Percentiles rank a stretch among this genome's conserved stretches.
Conservation (phyloP, 2,329 filamentous ascomycete species). For the Claviceps digitariae region DNA sequence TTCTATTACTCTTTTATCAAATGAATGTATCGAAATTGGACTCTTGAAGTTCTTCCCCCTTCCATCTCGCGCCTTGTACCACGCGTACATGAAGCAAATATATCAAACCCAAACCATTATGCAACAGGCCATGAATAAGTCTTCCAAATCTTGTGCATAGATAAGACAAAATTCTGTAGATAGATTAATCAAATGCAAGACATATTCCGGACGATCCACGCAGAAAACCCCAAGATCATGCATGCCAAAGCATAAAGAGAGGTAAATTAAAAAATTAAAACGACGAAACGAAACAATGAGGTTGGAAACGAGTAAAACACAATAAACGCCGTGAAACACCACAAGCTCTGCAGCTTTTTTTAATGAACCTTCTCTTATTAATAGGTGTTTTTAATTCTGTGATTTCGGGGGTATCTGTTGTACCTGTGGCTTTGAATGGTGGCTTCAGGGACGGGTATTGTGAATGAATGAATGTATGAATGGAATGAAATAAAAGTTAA, state of each 20-base stretch:
- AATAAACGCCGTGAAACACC: slow-evolving; percentile 5
- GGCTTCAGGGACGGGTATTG: slow-evolving; percentile 6
- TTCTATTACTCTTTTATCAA: not conserved
- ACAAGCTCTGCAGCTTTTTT: slow-evolving; percentile 4
- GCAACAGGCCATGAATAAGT: too few species aligned
- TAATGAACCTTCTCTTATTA: slow-evolving; percentile 1
- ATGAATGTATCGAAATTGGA: not conserved
- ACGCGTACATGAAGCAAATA: too few species aligned
- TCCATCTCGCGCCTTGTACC: too few species aligned
- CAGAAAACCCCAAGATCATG: too few species aligned
- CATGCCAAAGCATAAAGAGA: too few species aligned
- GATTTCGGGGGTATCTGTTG: slow-evolving; percentile 8
- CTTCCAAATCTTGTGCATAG: too few species aligned
- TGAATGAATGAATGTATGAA: not conserved
- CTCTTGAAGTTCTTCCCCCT: not conserved
- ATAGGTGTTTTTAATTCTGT: not conserved
- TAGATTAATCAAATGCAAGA: not conserved
- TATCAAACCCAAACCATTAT: too few species aligned
- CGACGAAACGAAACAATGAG: not conserved
- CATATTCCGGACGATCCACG: too few species aligned
- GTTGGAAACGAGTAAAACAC: not conserved
- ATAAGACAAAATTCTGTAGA: too few species aligned
- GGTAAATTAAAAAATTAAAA: not conserved
- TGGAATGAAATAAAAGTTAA: not conserved
- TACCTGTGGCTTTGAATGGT: not conserved